Evolutionary conservation across 2,329 filamentous ascomycete species (phyloP), one percentile per base, ranked within the genome.

Genomic region (Stromatinia cepivora): DNA sequence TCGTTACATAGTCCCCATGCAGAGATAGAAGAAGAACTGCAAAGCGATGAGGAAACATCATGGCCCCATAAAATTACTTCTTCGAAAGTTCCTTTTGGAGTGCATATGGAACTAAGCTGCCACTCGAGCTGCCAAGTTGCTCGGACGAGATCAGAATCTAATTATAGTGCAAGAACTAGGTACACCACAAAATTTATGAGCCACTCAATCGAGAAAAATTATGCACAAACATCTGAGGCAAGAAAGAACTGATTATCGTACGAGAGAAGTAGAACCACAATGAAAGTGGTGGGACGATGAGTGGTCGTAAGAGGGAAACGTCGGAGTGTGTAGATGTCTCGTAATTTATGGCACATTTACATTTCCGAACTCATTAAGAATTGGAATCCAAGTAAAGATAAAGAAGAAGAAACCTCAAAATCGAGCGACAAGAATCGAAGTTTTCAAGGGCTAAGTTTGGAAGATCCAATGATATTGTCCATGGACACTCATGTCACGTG

Each of bases 71-170:
- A 5, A 17, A 36, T 17, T 34, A 17, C 34, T 42, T 58, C 22
- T 22, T 42, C 34, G 34, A 39, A 39, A 57, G 10, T 46, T 61
- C 58, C 20, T 45, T 61, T 42, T 61, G 28, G 58, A 34, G 42
- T 31, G 25, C 42, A n/a, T 48, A 36, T 34, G 10, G 15, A 28
- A 58, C n/a, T 58, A 20, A 17, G 15, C 25, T 42, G 36, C 36
- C 36, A n/a, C 58, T 50, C 45, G 42, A 36, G 31, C 58, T 50
- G 22, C 45, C 58, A 62, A 48, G 20, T 62, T 62, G 58, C 58
- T 62, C 20, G 58, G 58, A 48, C 45, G 22, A 31, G 31, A 48
- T n/a, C 45, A 50, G 1, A 46, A 34, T 50, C 45, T 11, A 62
- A 50, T 48, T 48, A 34, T 34, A 62, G 58, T 59, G 56, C 36